phyloP scores from a whole-genome alignment of 2,329 filamentous ascomycete species.

The Fusarium graminum region DNA sequence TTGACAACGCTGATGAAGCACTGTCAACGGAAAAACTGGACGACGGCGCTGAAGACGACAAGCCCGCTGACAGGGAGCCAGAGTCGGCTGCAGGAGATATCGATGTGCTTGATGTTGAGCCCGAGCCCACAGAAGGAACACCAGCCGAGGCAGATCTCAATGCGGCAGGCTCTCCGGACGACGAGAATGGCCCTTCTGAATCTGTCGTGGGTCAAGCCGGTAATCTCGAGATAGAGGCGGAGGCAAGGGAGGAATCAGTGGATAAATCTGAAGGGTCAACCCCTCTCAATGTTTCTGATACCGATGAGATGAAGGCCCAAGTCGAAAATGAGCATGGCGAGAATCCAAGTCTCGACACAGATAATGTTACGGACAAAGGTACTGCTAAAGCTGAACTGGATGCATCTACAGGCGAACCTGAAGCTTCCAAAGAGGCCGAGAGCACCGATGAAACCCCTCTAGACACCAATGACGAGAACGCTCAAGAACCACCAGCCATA shows the following conservation, averaged over 20 bases:
- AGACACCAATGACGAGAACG: conserved; percentile 9
- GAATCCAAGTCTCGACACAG: conserved; percentile 1
- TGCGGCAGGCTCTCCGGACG: conserved; percentile 1
- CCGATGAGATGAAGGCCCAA: conserved; percentile 21
- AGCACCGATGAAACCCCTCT: conserved; percentile 1
- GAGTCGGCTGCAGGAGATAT: conserved; percentile 3
- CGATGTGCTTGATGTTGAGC: conserved; percentile 1
- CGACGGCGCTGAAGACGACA: neutral
- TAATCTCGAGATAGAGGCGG: conserved; percentile 26
- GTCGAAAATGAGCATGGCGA: conserved; percentile 19
- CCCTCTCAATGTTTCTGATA: conserved; percentile 9
- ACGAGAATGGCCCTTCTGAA: neutral
- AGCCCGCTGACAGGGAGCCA: conserved; percentile 4
- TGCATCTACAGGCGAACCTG: conserved; percentile 4
- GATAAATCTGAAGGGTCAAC: conserved; percentile 14
- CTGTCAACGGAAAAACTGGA: conserved; percentile 3
- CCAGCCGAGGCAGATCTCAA: neutral
- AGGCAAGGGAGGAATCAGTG: conserved; percentile 4
- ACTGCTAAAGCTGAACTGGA: conserved; percentile 13
- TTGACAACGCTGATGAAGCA: conserved; percentile 4
- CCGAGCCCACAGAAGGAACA: conserved; percentile 16
- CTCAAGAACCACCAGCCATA: conserved; percentile 6
- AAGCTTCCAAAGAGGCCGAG: conserved; percentile 20
- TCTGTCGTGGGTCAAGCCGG: conserved; percentile 4
- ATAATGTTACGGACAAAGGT: conserved; percentile 15